Evolutionary conservation across 2,329 filamentous ascomycete genomes (phyloP), one percentile per base, ranked within the genome.

Genomic region (Fusarium papillatum): DNA sequence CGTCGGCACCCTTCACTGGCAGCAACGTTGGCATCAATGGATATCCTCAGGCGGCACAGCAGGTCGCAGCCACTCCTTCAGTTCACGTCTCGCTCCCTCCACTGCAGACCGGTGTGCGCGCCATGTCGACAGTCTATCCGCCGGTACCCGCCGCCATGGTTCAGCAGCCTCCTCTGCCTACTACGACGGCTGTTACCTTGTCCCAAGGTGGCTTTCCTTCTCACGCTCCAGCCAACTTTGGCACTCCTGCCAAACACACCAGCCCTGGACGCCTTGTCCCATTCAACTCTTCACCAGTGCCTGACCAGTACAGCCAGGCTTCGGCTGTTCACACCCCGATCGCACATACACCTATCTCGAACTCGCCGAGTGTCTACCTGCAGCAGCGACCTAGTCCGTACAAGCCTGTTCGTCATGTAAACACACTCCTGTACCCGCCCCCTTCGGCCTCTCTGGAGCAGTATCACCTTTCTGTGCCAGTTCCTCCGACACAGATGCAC

Each of bases 371-470:
- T 14, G 91, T 95, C 80, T 97, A 97, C 84, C 88, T 98, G 43
- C 94, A 95, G 80, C 95, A 98, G 82, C 91, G 97, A 68, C 93
- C 94, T 74, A 98, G 96, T 67, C 97, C 97, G 5, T 98, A 98
- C 84, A 94, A 95, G 75, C 96, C 96, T 2, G 93, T 98, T 46
- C 94, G 96, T 65, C 91, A 95, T 72, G 95, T 98, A 70, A 95
- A 97, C 78, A 98, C 95, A 1, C 90, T 98, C n/a, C 88, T 98
- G 36, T 95, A 97, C 70, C 96, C 96, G 38, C 95, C 95, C 9
- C 94, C 95, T 1, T 94, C 95, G 29, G 89, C 92, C 11, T 95
- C 95, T 10, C 90, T 97, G 74, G 93, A 96, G 74, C 90, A 94
- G 78, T 93, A 95, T 81, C 88, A 93, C 76, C 87, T 94, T 8